Conservation (phyloP, 352 stramenopile species). For the Phytophthora pisi region DNA sequence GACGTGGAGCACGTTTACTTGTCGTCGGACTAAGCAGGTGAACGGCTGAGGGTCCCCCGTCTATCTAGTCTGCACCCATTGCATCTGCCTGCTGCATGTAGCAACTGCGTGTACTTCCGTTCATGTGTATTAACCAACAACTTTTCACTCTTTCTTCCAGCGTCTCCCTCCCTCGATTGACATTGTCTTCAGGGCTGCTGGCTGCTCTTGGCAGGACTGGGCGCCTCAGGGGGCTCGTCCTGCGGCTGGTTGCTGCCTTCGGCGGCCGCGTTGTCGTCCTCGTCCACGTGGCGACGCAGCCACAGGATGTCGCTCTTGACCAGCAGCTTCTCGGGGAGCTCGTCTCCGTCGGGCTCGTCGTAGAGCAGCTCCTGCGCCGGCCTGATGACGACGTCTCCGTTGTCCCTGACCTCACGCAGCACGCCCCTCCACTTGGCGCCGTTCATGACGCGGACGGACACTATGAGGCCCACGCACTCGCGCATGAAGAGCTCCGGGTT, state of each 20-base stretch:
- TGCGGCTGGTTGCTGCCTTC: conserved; percentile 8
- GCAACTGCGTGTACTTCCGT: conserved; percentile 20
- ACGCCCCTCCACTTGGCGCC: conserved; percentile 33
- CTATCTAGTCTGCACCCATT: conserved; percentile 12
- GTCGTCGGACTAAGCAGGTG: conserved; percentile 52
- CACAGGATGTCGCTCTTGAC: conserved; percentile 35
- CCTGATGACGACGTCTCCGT: conserved; percentile 29
- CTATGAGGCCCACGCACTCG: conserved; percentile 24
- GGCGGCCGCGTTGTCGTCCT: conserved; percentile 3
- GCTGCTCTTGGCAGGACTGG: conserved; percentile 16
- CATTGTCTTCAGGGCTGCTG: conserved; percentile 14
- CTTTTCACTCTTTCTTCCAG: not conserved
- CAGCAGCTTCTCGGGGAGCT: conserved; percentile 28
- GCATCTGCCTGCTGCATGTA: conserved; percentile 19
- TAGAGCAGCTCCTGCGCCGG: conserved; percentile 36
- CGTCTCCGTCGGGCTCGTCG: conserved; percentile 25
- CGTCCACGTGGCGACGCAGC: conserved; percentile 25
- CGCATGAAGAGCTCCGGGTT: conserved; percentile 31
- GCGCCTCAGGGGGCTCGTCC: conserved; percentile 4
- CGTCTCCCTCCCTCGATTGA: too few relatives aligned
- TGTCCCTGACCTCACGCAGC: conserved; percentile 21
- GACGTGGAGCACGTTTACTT: conserved; percentile 83
- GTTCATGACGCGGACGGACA: conserved; percentile 33
- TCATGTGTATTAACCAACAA: conserved; percentile 26
- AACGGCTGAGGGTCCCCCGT: not conserved